phyloP scores from a whole-genome alignment of 2,329 filamentous ascomycete genomes.

The Cadophora luteo-olivacea region DNA sequence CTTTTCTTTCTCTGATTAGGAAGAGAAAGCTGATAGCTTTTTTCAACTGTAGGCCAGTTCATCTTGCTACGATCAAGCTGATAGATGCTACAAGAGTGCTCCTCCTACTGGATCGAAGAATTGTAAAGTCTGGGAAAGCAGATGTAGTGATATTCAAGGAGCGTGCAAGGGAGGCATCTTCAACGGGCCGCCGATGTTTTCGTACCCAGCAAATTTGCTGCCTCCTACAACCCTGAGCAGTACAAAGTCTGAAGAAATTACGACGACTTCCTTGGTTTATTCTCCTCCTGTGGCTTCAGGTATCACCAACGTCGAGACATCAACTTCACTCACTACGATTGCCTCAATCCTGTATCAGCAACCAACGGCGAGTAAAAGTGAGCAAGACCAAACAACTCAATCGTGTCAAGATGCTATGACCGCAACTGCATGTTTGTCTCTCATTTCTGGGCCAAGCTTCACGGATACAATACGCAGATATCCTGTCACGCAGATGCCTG shows the following conservation, averaged over 20 bases:
- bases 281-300: neutral
- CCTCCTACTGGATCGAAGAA: slow-evolving; percentile 64
- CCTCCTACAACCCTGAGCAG: neutral
- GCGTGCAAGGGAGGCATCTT: slow-evolving; percentile 52
- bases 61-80: slow-evolving; percentile 64
- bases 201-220: neutral
- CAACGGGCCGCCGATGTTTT: slow-evolving; percentile 52
- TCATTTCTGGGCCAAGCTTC: no score
- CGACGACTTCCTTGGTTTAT: neutral
- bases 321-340: no score
- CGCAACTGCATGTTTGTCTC: no score
- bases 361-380: no score
- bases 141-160: slow-evolving; percentile 59
- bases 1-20: neutral
- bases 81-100: slow-evolving; percentile 63
- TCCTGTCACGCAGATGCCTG: neutral
- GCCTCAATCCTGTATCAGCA: no score
- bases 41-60: slow-evolving; percentile 48
- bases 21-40: neutral
- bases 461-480: neutral
- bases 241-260: no score
- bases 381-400: no score
- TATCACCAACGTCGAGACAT: neutral
- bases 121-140: slow-evolving; percentile 67
- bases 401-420: no score